Evolutionary conservation across 2,329 filamentous ascomycete genomes (phyloP).

Genomic region (Gnomoniopsis smithogilvyi): DNA sequence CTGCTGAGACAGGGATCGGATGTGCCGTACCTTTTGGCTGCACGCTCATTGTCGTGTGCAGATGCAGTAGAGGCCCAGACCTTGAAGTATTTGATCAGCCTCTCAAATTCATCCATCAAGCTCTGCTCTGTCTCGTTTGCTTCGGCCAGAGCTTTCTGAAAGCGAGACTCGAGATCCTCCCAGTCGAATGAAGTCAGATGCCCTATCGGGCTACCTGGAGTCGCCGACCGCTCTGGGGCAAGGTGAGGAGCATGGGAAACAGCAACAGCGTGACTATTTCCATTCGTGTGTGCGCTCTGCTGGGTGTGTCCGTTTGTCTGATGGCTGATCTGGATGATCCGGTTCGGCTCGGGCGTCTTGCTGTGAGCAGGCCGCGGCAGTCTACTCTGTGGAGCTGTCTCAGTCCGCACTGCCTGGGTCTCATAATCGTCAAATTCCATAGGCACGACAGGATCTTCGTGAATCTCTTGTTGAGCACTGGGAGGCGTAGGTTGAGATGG

Average conservation of each 20-base stretch:
- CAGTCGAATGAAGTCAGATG: constrained; percentile 64
- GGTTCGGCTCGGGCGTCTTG: constrained; percentile 16
- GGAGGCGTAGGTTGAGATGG: not conserved
- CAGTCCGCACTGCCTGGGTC: not conserved
- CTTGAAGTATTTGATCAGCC: constrained; percentile 73
- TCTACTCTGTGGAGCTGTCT: constrained; percentile 21
- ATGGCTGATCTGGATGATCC: constrained; percentile 5
- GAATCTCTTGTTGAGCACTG: not conserved
- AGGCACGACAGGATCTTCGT: not conserved
- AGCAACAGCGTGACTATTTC: constrained; percentile 24
- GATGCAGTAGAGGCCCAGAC: constrained; percentile 74
- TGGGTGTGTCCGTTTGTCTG: constrained; percentile 30
- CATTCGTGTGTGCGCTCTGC: constrained; percentile 27
- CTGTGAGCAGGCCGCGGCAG: constrained; percentile 9
- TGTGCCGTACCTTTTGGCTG: constrained; percentile 64
- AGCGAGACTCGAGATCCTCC: constrained; percentile 70
- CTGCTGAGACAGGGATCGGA: not conserved
- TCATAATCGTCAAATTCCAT: not conserved
- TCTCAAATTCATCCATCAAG: constrained; percentile 64
- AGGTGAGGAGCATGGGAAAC: constrained; percentile 56
- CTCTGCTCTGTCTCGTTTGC: constrained; percentile 62
- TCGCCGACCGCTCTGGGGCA: constrained; percentile 30
- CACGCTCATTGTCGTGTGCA: constrained; percentile 71
- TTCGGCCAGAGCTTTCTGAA: constrained; percentile 61
- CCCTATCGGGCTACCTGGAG: constrained; percentile 46